Evolutionary conservation across 2,329 filamentous ascomycete genomes (phyloP), one percentile per base, ranked within the genome.

Genomic region (Hypoxylon sp.): DNA sequence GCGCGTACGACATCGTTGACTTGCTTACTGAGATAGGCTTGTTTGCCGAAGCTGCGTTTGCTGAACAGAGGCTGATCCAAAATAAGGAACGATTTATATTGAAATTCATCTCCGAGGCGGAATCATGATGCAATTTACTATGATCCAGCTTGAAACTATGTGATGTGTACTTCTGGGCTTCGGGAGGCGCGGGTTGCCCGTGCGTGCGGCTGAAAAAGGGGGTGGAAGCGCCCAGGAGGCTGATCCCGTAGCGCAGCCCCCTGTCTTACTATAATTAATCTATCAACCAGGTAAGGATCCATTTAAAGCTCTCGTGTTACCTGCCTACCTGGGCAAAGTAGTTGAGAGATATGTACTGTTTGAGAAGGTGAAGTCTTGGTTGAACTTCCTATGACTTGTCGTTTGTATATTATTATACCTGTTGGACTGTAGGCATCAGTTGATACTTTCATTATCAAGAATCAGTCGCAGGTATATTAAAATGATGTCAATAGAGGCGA

Each of bases 1-100:
- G 24, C 7, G 17, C 50, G 19, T 69, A 69, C 7, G 64, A 69
- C 21, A 56, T 65, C 15, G 3, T 65, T 6, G 64, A 69, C 13
- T 39, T 69, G 3, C 53, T 67, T 2, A 47, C 62, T 10, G 31
- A 69, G n/a, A 7, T 29, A 13, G 63, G 63, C 4, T 37, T 69
- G 1, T 63, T 39, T 50, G 59, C 58, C 8, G 67, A 69, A 37
- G 63, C 63, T 3, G 35, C 1, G 31, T 37, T 57, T 37, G 55
- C 37, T 0, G 63, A 63, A 31, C 21, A 60, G 31, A 56, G 59
- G 29, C 32, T 67, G 8, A 17, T 21, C 8, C 5, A 54, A 11
- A 15, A 67, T 10, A 54, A 24, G 27, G 32, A 54, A n/a, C n/a
- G 46, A 2, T 64, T 47, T 17, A 46, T n/a, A 7, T 24, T 67